Evolutionary conservation across 345 rosid species (phyloP), one percentile per base, ranked within the genome.

Genomic region (Kernera saxatilis): DNA sequence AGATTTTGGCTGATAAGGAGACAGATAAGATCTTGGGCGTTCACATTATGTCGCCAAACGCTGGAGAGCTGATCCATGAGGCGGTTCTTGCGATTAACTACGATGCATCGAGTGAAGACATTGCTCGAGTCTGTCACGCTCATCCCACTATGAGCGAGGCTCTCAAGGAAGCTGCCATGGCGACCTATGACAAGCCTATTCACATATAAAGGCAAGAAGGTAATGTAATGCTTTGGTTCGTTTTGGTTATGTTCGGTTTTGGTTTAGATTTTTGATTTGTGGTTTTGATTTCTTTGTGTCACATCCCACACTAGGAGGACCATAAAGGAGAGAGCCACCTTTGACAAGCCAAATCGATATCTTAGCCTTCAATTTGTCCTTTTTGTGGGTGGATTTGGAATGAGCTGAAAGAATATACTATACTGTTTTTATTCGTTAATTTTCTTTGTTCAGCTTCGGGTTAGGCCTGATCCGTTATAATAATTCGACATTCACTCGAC

Each of bases 81-180:
- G 97, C 97, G 2, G 93, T 67, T 13, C 62, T 91, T 54, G 97
- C 97, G 5, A 79, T 91, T 67, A 69, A 85, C 29, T 88, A 88
- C 32, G 97, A 81, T 64, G 97, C 97, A 21, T 62, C 90, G 0
- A 91, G 97, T 17, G 95, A 87, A 82, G 96, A 88, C 71, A 91
- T 95, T 13, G 97, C 98, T 11, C 96, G 97, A 4, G 93, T 92
- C 50, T 95, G 99, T 80, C 99, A 92, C 54, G 99, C 99, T 23
- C 99, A 90, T 68, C 99, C 99, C 9, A 95, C 99, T n/a, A 87
- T 95, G 99, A 95, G 99, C 21, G 99, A 95, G 77, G 99, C 98
- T 30, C 58, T 95, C 81, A 95, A 95, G 91, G 99, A 95, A 85
- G 99, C 99, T 44, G 99, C 97, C 56, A 90, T 95, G 99, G 99